Evolutionary conservation across 129 eudicot genomes (phyloP), one percentile per base, ranked within the genome.

Genomic region (Heracleum sosnowskyi): DNA sequence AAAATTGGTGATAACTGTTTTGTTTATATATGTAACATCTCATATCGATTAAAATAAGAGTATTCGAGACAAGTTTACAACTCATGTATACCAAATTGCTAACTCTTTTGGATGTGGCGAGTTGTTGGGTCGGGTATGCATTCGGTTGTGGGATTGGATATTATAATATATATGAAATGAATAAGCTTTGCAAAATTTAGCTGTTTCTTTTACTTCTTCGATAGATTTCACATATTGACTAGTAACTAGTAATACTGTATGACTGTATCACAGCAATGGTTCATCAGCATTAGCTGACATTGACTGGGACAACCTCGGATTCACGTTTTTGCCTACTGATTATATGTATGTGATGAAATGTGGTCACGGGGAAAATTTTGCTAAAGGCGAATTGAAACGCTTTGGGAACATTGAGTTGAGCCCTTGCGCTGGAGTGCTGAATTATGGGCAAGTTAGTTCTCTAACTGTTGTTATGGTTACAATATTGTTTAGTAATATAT

Each of bases 241-340:
- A 39, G 39, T 76, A 0, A 39, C 78, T 36, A 36, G 39, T 36
- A n/a, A n/a, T n/a, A n/a, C n/a, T n/a, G n/a, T n/a, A n/a, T n/a
- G 0, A 7, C 34, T 40, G 12, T 73, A 18, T 77, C 68, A 44
- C 82, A 70, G 86, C 81, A 78, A 78, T 79, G 83, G 73, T 51
- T 34, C 86, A 34, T 60, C 78, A 42, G 93, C 86, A 78, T 79
- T 79, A 51, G 87, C 88, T 75, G 96, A 93, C 63, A 73, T 93
- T 35, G 85, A 91, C 49, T 93, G 98, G 98, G 98, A 93, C 79
- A 91, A 83, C 72, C 88, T 93, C 18, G 98, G 98, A 49, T 93
- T 93, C 62, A 90, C 90, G 80, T 73, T 89, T 39, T 79, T 82
- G 77, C 80, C 87, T 72, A 89, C 98, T 8, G 98, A 93, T 85